Conservation (phyloP, 441 rosid species). For the Biscutella auriculata region DNA sequence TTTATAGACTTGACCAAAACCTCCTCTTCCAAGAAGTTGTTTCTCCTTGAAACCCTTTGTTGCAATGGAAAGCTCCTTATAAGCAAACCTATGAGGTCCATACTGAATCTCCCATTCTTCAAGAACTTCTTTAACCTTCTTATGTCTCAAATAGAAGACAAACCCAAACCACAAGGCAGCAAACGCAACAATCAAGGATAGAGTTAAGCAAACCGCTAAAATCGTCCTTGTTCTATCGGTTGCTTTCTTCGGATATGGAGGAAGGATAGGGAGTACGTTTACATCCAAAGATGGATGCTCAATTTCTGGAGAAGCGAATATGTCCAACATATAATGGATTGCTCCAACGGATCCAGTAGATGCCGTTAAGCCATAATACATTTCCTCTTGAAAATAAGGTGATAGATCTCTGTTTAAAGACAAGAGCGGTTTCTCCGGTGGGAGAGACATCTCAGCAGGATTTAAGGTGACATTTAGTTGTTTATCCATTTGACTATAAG, state of each 20-base stretch:
- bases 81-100: constrained; percentile 35
- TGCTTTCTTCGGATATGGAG: constrained; percentile 20
- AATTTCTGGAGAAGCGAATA: not conserved
- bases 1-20: not conserved
- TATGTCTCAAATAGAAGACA: constrained; percentile 29
- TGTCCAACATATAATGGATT: constrained; percentile 9
- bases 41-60: constrained; percentile 36
- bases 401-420: constrained; percentile 22
- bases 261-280: constrained; percentile 7
- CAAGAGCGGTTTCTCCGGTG: constrained; percentile 18
- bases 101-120: constrained; percentile 43
- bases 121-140: constrained; percentile 29
- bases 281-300: constrained; percentile 14
- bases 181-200: constrained; percentile 17
- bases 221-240: not conserved
- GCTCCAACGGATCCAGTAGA: constrained; percentile 19
- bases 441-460: constrained; percentile 20
- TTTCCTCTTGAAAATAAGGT: not conserved
- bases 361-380: constrained; percentile 29
- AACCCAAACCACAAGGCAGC: constrained; percentile 11
- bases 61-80: constrained; percentile 30
- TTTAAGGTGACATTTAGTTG: constrained; percentile 24
- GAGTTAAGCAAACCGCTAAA: constrained; percentile 23
- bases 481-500: constrained; percentile 17
- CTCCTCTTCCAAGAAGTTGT: constrained; percentile 32